Evolutionary conservation across 805 yeast species (phyloP).

Genomic region (Candida berthetii): DNA sequence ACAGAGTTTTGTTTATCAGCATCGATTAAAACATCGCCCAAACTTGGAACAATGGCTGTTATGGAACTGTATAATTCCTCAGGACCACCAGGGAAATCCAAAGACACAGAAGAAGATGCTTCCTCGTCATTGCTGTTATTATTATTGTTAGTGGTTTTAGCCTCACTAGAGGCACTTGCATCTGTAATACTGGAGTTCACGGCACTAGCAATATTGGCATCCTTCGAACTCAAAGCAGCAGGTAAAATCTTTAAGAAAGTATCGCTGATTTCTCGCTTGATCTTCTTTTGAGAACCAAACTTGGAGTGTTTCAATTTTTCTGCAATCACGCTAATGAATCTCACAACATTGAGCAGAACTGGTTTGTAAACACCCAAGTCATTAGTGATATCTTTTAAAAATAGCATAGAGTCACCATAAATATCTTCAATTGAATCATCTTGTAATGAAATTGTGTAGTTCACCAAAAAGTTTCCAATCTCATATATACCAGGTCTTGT

Average conservation of each 20-base stretch:
- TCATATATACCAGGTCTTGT: slow-evolving; percentile 12
- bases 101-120: not conserved
- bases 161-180: slow-evolving; percentile 2
- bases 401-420: slow-evolving; percentile 52
- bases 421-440: slow-evolving; percentile 76
- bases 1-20: slow-evolving; percentile 51
- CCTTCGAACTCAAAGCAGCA: slow-evolving; percentile 19
- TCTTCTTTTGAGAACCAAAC: slow-evolving; percentile 54
- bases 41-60: slow-evolving; percentile 27
- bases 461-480: slow-evolving; percentile 30
- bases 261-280: slow-evolving; percentile 50
- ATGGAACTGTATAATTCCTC: slow-evolving; percentile 42
- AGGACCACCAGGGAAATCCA: slow-evolving; percentile 33
- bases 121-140: not conserved
- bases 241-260: slow-evolving; percentile 30
- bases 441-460: slow-evolving; percentile 62
- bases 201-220: slow-evolving; percentile 12
- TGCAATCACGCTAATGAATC: slow-evolving; percentile 44
- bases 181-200: slow-evolving; percentile 5
- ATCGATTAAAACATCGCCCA: slow-evolving; percentile 44
- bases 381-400: slow-evolving; percentile 51
- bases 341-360: slow-evolving; percentile 47
- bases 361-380: slow-evolving; percentile 40
- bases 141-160: too few species aligned
- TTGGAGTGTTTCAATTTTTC: slow-evolving; percentile 51